Evolutionary conservation across 805 yeast genomes (phyloP), one percentile per base, ranked within the genome.

Genomic region (Starmerella vitae): DNA sequence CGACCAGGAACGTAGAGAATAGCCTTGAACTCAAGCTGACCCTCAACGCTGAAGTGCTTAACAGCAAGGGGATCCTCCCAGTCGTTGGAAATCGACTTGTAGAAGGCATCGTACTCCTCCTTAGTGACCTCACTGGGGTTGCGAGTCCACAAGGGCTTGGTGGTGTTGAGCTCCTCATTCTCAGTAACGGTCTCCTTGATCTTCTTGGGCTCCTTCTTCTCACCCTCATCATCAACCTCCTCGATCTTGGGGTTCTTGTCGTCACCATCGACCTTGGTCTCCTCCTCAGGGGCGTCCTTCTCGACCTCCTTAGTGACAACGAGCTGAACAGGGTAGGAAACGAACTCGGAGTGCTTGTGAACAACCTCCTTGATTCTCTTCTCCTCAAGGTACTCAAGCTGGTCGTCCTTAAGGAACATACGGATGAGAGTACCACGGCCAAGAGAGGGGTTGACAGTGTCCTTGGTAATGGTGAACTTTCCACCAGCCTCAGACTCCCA

Each of bases 401-500:
- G 98, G 65, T 91, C 99, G 56, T 93, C 98, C 75, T 91, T 91
- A 71, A 91, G 70, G 80, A 85, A 86, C 64, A 91, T 73, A 71
- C 97, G 82, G 59, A 91, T 73, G 53, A 86, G 65, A 54, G 97
- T 70, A 83, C 99, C 99, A 72, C 99, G 86, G 54, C 82, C 73
- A 53, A 91, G 70, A 61, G 67, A 78, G 72, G 82, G 94, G 64
- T 81, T 79, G 50, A 70, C 63, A 62, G 78, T 88, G 60, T 91
- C 99, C 56, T 81, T 71, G 47, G 96, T 75, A 59, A 91, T 83
- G 57, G 95, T 84, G 74, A 91, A 91, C 71, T 91, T 88, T 64
- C 99, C 99, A 66, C 98, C 99, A 51, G 99, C 99, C 59, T 91
- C 86, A 37, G 98, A 91, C 72, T 91, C 98, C 99, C 99, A 91